These are phyloP conservation scores for Kwoniella sp. DNA, from an alignment of 768 basidiomycete genomes.

Conservation along the genomic window DNA sequence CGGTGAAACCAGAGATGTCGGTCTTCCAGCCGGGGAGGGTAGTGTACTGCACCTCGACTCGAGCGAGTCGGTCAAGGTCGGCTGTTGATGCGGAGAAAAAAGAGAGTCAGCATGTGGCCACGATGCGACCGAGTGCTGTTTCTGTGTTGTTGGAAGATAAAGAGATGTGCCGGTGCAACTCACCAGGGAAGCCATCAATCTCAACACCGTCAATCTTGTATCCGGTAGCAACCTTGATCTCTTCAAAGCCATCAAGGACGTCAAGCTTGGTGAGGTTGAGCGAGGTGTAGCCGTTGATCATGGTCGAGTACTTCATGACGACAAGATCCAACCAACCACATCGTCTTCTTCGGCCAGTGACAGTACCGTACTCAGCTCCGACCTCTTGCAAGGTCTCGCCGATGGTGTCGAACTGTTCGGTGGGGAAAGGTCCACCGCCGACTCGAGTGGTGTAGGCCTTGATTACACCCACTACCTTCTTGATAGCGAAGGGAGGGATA, in stretches of 20 bases:
- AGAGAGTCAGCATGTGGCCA: constrained; percentile 15
- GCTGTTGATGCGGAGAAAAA: constrained; percentile 59
- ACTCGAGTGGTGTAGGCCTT: constrained; percentile 99
- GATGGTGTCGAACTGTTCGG: constrained; percentile 83
- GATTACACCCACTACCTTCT: constrained; percentile 85
- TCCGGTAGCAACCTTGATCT: constrained; percentile 84
- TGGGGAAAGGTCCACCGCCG: constrained; percentile 97
- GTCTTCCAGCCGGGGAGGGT: constrained; percentile 90
- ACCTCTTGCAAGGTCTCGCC: constrained; percentile 91
- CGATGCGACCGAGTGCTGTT: no score
- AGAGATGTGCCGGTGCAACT: no score
- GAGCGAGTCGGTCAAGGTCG: constrained; percentile 76
- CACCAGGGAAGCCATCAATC: constrained; percentile 83
- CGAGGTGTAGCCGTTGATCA: constrained; percentile 93
- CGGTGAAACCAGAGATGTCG: constrained; percentile 66
- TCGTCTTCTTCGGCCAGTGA: constrained; percentile 87
- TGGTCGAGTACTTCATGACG: constrained; percentile 84
- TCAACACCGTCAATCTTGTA: constrained; percentile 78
- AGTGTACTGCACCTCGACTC: constrained; percentile 81
- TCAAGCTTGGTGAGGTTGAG: constrained; percentile 97
- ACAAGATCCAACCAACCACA: constrained; percentile 98
- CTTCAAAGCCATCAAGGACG: constrained; percentile 76
- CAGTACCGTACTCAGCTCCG: constrained; percentile 86
- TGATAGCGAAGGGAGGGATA: constrained; percentile 84
- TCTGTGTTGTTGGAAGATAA: background rate